Evolutionary conservation across 2,329 filamentous ascomycete species (phyloP).

Genomic region (Fusarium sp.): DNA sequence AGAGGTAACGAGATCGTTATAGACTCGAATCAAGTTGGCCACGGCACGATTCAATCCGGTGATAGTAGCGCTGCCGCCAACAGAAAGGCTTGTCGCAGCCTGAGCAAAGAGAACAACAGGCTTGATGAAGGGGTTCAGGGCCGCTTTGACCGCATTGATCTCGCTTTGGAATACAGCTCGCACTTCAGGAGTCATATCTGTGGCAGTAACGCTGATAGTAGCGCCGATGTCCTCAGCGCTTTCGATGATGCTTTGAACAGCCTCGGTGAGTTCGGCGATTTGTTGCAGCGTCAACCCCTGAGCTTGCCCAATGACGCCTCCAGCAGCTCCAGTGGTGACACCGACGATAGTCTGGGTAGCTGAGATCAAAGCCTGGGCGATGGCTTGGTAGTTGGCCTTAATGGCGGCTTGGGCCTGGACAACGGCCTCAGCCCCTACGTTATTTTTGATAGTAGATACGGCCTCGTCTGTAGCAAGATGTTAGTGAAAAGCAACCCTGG

Average conservation of each 20-base stretch:
- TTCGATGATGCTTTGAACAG: not conserved
- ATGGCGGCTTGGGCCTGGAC: not conserved
- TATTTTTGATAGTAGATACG: not conserved
- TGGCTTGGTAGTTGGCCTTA: conserved; percentile 14
- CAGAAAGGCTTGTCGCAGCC: conserved; percentile 1
- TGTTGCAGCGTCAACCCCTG: conserved; percentile 9
- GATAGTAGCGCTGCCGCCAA: not conserved
- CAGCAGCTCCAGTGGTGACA: conserved; percentile 29
- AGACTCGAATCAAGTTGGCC: not conserved
- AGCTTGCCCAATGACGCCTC: conserved; percentile 6
- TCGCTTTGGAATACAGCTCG: conserved; percentile 10
- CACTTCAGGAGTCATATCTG: conserved; percentile 12
- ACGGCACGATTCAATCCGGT: conserved; percentile 10
- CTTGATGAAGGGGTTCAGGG: conserved; percentile 17
- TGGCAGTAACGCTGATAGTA: not conserved
- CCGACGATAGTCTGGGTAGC: conserved; percentile 13
- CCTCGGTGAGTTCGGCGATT: not conserved
- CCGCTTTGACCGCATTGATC: not conserved
- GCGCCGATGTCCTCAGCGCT: not conserved
- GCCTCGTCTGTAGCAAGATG: not conserved
- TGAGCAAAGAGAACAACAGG: conserved; percentile 6
- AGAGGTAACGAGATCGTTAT: rapidly evolving
- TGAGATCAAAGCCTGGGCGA: not conserved
- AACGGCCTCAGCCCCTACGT: not conserved
- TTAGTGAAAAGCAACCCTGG: too few species aligned